A percentile compares a stretch with the other conserved stretches of the same genome.
phyloP scores from a whole-genome alignment of 23 red algal genomes.

The Cyanidioschyzon merolae region DNA sequence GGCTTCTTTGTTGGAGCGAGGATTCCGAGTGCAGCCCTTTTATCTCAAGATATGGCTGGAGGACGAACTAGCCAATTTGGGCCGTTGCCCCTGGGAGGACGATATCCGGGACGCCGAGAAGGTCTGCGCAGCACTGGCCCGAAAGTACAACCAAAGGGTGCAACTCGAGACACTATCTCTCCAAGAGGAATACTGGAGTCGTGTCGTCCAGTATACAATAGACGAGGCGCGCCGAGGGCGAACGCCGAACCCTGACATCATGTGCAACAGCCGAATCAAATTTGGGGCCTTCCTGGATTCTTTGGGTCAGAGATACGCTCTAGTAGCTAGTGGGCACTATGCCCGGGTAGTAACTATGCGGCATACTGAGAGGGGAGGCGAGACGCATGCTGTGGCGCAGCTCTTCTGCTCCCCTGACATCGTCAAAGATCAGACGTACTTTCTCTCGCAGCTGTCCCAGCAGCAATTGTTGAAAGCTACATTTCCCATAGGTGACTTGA shows the following conservation, averaged over 20 bases:
- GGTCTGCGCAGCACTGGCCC: slow-evolving; percentile 40
- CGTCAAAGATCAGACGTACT: slow-evolving; percentile 96
- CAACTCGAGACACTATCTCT: slow-evolving; percentile 41
- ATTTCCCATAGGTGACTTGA: slow-evolving; percentile 65
- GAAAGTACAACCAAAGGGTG: slow-evolving; percentile 21
- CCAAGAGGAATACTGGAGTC: slow-evolving; percentile 78
- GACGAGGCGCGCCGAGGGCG: slow-evolving; percentile 63
- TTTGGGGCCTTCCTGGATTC: slow-evolving; percentile 80
- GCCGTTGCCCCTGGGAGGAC: slow-evolving; percentile 91
- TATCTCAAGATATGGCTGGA: slow-evolving; percentile 97
- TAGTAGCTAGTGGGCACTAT: slow-evolving; percentile 66
- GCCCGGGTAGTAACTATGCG: slow-evolving; percentile 19
- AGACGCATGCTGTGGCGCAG: slow-evolving; percentile 21
- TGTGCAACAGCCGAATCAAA: slow-evolving; percentile 96
- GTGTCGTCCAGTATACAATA: slow-evolving; percentile 73
- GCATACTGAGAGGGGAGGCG: background rate
- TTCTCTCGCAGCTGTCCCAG: slow-evolving; percentile 59
- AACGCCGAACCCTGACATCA: slow-evolving; percentile 92
- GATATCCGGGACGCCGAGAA: slow-evolving; percentile 59
- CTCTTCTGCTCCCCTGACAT: slow-evolving; percentile 41
- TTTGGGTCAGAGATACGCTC: slow-evolving; percentile 32
- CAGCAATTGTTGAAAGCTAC: slow-evolving; percentile 44
- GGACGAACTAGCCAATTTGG: slow-evolving; percentile 78
- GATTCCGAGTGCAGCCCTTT: slow-evolving; percentile 47
- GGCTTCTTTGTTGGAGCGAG: slow-evolving; percentile 47